phyloP scores from a whole-genome alignment of 2,329 filamentous ascomycete species.

The Alternaria triticimaculans region DNA sequence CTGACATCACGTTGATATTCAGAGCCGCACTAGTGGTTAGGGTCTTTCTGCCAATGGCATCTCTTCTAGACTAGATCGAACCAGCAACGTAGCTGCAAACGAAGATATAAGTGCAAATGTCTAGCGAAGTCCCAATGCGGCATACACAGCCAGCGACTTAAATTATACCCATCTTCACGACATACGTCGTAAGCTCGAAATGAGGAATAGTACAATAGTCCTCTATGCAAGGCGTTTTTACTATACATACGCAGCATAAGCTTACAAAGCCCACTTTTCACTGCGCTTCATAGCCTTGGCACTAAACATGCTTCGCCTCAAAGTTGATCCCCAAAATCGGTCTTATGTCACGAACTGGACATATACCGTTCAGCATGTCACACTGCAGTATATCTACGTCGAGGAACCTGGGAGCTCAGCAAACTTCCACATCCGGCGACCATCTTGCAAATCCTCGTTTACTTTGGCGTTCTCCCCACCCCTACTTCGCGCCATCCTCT shows the following conservation, averaged over 20 bases:
- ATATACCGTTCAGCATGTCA: not conserved
- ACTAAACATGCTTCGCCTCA: not conserved
- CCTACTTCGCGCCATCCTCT: conserved; percentile 22
- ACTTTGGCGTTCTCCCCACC: conserved; percentile 3
- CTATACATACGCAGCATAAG: not conserved
- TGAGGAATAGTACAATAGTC: not conserved
- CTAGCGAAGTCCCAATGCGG: not conserved
- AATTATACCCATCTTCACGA: not conserved
- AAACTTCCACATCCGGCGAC: not conserved
- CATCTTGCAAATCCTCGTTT: not conserved
- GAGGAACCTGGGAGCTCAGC: not conserved
- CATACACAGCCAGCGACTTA: not conserved
- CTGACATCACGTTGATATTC: not conserved
- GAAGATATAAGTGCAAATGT: not conserved
- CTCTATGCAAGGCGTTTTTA: not conserved
- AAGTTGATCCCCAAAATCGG: not conserved
- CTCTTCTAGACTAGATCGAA: not conserved
- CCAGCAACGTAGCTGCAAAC: not conserved
- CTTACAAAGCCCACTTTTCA: not conserved
- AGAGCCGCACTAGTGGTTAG: not conserved
- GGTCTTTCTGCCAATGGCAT: not conserved
- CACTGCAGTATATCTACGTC: not conserved
- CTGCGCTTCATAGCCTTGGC: not conserved
- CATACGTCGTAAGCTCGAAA: not conserved
- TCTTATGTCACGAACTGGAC: not conserved